Conservation (phyloP, 129 eudicot species). For the Silybum marianum region DNA sequence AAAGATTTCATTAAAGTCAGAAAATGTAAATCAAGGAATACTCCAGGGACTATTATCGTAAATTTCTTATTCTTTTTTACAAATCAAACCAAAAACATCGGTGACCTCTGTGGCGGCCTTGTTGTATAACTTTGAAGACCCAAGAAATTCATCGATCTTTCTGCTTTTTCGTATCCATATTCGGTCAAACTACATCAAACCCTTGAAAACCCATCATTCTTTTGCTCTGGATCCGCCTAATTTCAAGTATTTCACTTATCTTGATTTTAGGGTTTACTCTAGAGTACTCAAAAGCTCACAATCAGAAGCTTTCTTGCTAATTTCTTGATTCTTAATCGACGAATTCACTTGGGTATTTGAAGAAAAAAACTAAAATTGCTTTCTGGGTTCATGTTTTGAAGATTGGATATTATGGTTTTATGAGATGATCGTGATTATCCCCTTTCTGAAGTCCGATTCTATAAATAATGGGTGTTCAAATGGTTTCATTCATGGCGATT, state of each 20-base stretch:
- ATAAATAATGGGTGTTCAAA: constrained; percentile 29
- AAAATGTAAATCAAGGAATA: constrained; percentile 24
- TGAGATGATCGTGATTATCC: constrained; percentile 37
- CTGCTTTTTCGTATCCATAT: constrained; percentile 1
- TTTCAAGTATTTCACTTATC: constrained; percentile 4
- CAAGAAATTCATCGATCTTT: constrained; percentile 12
- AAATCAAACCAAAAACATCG: constrained; percentile 32
- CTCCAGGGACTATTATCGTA: constrained; percentile 11
- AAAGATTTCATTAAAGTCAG: constrained; percentile 5
- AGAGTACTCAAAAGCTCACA: constrained; percentile 8
- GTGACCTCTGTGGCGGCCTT: constrained; percentile 37
- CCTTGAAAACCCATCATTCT: constrained; percentile 3
- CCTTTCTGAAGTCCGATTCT: background rate
- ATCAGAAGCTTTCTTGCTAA: constrained; percentile 16
- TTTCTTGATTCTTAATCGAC: constrained; percentile 18
- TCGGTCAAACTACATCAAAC: constrained; percentile 33
- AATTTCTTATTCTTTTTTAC: constrained; percentile 15
- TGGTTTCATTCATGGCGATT: constrained; percentile 11
- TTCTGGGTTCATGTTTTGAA: background rate
- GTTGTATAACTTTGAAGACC: constrained; percentile 23
- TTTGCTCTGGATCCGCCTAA: constrained; percentile 17
- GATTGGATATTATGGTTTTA: constrained; percentile 20
- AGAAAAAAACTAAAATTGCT: background rate
- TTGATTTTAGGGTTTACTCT: background rate
- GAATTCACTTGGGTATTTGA: constrained; percentile 3